phyloP scores from a whole-genome alignment of 306 rosid genomes.

The Ammopiptanthus mongolicus region DNA sequence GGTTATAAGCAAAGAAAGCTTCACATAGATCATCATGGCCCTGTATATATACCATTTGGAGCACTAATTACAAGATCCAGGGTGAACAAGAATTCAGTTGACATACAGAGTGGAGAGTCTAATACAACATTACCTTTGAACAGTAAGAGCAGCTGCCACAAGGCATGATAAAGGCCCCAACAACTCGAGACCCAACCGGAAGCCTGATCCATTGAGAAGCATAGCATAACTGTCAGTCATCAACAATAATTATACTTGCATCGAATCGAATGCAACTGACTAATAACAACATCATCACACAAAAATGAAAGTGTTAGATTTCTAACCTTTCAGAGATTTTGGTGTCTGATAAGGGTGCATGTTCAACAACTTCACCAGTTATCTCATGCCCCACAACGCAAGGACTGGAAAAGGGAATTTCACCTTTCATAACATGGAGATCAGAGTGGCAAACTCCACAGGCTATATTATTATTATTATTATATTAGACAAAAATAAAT shows the following conservation, averaged over 20 bases:
- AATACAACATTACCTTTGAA: conserved; percentile 56
- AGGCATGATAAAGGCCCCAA: conserved; percentile 97
- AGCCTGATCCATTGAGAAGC: conserved; percentile 43
- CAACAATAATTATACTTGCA: background rate
- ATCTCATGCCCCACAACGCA: conserved; percentile 94
- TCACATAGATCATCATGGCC: conserved; percentile 97
- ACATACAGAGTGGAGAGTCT: background rate
- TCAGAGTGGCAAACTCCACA: conserved; percentile 99
- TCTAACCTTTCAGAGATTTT: conserved; percentile 54
- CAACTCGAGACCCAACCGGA: conserved; percentile 74
- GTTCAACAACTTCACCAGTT: conserved; percentile 85
- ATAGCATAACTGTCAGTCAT: background rate
- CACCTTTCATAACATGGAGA: conserved; percentile 91
- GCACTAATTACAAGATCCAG: conserved; percentile 10
- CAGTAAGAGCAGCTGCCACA: conserved; percentile 87
- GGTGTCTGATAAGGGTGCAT: conserved; percentile 49
- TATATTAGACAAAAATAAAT: no score
- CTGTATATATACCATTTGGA: conserved; percentile 36
- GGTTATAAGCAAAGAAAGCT: conserved; percentile 82
- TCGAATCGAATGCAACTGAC: background rate
- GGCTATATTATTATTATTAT: no score
- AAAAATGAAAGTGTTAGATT: background rate
- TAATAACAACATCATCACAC: background rate
- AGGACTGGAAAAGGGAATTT: conserved; percentile 80
- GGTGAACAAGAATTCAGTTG: conserved; percentile 12